Base-by-base conservation (phyloP, 2,329 filamentous ascomycete genomes). In the Zymoseptoria passerinii region DNA sequence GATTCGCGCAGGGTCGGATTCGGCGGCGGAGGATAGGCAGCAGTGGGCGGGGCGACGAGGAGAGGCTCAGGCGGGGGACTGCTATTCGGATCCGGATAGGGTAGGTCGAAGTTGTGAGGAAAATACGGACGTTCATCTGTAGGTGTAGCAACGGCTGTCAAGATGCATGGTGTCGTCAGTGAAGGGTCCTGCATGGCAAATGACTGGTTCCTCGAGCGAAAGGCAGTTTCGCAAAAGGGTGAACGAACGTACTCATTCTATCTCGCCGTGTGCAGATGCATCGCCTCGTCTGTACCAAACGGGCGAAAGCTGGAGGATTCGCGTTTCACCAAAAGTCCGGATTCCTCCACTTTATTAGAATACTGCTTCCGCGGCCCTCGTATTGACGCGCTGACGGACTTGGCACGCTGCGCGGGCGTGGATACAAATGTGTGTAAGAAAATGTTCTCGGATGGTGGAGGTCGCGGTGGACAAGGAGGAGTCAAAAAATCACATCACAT, bases 1-100 rank as follows among this genome's bases (percentile, higher is more conserved):
- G 73, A 71, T 59, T 78, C 76, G 60, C 74, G 75, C 50, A 71
- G 71, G 18, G 62, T 58, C 40, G 60, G 44, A 51, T 48, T 58
- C 27, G 58, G 61, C 50, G 58, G 54, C 48, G 58, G 59, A 13
- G 65, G 51, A 18, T 63, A 63, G 10, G 67, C 64, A 54, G 61
- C 64, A 10, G 65, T 66, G 27, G 68, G 68, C 50, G 68, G 67
- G 35, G 68, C 67, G 44, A 68, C 63, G 52, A 71, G 63, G 20
- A 69, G 64, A 40, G 69, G 68, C 56, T 72, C 70, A 8, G 69
- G 68, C 28, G 70, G 68, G 40, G 70, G 68, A 59, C 67, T 69
- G 23, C 62, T 57, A 56, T 62, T 69, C 27, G 65, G 61, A 48
- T 65, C 61, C 56, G 50, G 49, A 55, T 64, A 64, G 23, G 23